Evolutionary conservation across 805 yeast species (phyloP), one percentile per base, ranked within the genome.

Genomic region (Metschnikowia lunata): DNA sequence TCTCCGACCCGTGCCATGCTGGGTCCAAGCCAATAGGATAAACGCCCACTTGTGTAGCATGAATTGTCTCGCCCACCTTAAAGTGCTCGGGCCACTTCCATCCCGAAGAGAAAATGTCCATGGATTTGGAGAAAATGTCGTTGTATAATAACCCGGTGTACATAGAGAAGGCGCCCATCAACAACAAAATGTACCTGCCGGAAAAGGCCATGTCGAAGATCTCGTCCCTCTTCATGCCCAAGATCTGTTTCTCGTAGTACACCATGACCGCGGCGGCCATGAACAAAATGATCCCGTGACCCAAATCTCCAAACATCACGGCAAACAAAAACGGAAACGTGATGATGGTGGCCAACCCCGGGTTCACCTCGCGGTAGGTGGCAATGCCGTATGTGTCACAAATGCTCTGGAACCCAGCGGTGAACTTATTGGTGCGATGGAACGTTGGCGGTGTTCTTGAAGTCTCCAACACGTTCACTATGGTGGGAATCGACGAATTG

Each of bases 241-340:
- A 83, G 42, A 93, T 77, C 50, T 76, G 74, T 49, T 74, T 76
- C 65, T 93, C 99, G 61, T 85, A 83, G 39, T 81, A 51, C 9
- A 93, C 89, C 50, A 93, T 70, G 28, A 69, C 65, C 41, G 80
- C 66, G 1, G 95, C 96, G 13, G 88, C 87, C 45, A 85, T 64
- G 43, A 84, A 76, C 64, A 93, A 71, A 38, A 93, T 78, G 47
- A 89, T 77, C 6, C 99, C 99, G 70, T 93, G 99, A 12, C 99
- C 99, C 47, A 90, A 63, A 71, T 93, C 99, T 73, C 99, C 99
- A 73, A 93, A 93, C 99, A 93, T 93, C 57, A 93, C 85, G 27
- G 99, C 97, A 70, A 93, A 93, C 95, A 93, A 86, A 64, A 93
- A 93, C 23, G 99, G 99, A 72, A 93, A 93, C 0, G 99, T 93